Conservation (phyloP, 257 asterid genomes). For the Solanum etuberosum region DNA sequence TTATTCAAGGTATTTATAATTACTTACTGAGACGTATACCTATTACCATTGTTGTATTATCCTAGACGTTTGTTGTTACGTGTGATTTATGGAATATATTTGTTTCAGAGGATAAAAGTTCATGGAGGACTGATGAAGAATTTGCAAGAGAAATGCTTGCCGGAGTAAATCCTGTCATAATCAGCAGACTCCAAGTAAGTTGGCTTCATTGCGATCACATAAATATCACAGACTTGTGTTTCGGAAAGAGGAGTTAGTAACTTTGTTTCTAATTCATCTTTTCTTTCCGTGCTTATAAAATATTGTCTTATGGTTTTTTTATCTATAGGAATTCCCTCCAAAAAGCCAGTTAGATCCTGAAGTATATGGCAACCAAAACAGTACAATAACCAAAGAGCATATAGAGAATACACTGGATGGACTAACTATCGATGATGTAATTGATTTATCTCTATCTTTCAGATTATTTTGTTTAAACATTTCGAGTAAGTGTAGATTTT, state of each 20-base stretch:
- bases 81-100: not conserved
- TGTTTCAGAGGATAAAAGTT: conserved; percentile 41
- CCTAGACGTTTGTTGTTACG: not conserved
- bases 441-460: not conserved
- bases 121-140: conserved; percentile 77
- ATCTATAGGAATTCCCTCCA: conserved; percentile 32
- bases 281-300: not conserved
- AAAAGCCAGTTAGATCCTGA: conserved; percentile 45
- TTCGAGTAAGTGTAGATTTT: not conserved
- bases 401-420: conserved; percentile 40
- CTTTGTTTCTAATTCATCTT: not conserved
- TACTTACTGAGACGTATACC: not conserved
- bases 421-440: conserved; percentile 41
- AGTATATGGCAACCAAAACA: conserved; percentile 45
- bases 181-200: conserved; percentile 54
- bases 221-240: not conserved
- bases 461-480: not conserved
- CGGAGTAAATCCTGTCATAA: conserved; percentile 57
- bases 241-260: not conserved
- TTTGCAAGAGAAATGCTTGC: conserved; percentile 77
- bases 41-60: not conserved
- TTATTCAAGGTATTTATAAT: conserved; percentile 38
- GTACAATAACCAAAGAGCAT: conserved; percentile 38
- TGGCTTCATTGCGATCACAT: not conserved
- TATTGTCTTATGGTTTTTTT: no score